These are phyloP conservation scores for Psidium friedrichsthalianum DNA, from an alignment of 345 rosid species.

Conservation along the genomic window DNA sequence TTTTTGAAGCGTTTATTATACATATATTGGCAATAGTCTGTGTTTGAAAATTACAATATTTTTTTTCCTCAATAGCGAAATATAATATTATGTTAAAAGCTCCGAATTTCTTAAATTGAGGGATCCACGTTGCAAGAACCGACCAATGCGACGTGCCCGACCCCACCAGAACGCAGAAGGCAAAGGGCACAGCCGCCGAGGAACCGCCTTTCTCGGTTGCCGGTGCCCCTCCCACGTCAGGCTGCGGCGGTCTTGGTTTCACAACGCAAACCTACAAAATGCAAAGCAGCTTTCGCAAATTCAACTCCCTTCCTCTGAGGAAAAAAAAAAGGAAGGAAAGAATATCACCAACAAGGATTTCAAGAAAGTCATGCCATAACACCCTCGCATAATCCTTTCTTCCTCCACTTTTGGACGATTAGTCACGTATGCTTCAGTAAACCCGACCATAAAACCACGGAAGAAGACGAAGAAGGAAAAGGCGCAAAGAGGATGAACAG, in stretches of 20 bases:
- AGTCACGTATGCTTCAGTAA: neutral
- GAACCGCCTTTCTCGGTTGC: too few species aligned
- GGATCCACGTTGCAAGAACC: too few species aligned
- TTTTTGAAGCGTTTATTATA: neutral
- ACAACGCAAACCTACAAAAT: neutral
- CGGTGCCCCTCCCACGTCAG: neutral
- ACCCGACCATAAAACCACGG: neutral
- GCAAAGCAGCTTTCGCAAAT: neutral
- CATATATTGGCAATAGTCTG: fast-evolving
- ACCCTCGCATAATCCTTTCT: neutral
- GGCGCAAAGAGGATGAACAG: neutral
- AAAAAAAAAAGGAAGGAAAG: too few species aligned
- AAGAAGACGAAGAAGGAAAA: neutral
- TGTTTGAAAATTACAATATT: neutral
- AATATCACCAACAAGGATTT: too few species aligned
- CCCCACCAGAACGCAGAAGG: too few species aligned
- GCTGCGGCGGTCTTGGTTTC: neutral
- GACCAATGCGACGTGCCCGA: too few species aligned
- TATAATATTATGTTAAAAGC: neutral
- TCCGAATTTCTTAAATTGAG: neutral
- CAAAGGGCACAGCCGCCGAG: too few species aligned
- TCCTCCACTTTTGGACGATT: neutral
- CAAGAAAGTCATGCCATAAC: too few species aligned
- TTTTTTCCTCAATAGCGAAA: neutral
- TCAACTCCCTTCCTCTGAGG: neutral